Evolutionary conservation across 2,329 filamentous ascomycete genomes (phyloP), one percentile per base, ranked within the genome.

Genomic region (Fusarium sororula): DNA sequence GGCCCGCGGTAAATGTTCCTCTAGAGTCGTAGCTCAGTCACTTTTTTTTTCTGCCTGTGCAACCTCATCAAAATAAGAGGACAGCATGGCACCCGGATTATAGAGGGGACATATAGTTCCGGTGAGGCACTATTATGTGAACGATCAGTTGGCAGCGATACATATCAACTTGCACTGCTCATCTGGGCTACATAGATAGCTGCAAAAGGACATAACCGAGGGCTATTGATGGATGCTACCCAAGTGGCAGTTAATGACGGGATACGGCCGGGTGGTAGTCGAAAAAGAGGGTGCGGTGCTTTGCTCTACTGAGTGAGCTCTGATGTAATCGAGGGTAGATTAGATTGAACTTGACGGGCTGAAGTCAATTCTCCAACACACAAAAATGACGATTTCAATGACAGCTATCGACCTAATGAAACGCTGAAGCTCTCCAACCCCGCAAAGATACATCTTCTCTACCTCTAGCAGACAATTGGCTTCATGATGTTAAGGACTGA

Each of bases 41-140:
- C 59, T 68, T 55, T 62, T 44, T 50, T 51, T 38, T 26, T 41
- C 47, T 65, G 66, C 44, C 47, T 73, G 70, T 71, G 70, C 69
- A 70, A 71, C 70, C 70, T 74, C 66, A 60, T 54, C 58, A 67
- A 73, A 71, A 67, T 35, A 59, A 73, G 66, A 73, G 66, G 53
- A 65, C 57, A 64, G 38, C 58, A 73, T 69, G 66, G 59, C 69
- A 66, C 37, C n/a, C 42, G 30, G 63, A 60, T 68, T 37, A 26
- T n/a, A 37, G 58, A 64, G 42, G 38, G 42, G 68, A 66, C 42
- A 56, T 74, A 57, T 51, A 56, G 24, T 54, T 70, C 44, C 56
- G 60, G 51, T 35, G 35, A 53, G 30, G 44, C 28, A 44, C 44
- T 44, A 30, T 30, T 39, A 37, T 30, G 35, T 22, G 42, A 45